A percentile compares a stretch with the other conserved stretches of the same genome.
These are phyloP conservation scores for Marasmius sp. DNA, from an alignment of 1,284 basidiomycete species.

Conservation along the genomic window DNA sequence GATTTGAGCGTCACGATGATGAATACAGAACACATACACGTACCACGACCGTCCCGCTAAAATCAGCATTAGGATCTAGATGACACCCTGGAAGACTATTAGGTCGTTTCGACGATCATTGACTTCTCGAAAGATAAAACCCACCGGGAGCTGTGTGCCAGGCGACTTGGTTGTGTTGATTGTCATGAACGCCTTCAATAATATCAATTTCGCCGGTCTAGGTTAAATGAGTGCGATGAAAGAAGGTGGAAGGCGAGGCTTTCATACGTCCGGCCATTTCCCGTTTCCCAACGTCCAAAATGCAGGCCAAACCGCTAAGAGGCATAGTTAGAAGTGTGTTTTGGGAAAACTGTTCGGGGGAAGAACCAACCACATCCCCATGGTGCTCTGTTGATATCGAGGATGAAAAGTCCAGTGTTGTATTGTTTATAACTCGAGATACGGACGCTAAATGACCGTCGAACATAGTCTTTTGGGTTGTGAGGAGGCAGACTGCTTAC, in stretches of 20 bases:
- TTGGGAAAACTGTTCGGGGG: constrained; percentile 1
- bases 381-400: constrained; percentile 66
- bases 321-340: constrained; percentile 1
- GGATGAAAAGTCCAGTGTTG: constrained; percentile 67
- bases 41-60: constrained; percentile 59
- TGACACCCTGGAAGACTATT: constrained; percentile 38
- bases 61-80: constrained; percentile 44
- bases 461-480: neutral
- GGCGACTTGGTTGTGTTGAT: constrained; percentile 74
- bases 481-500: constrained; percentile 31
- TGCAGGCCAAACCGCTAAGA: constrained; percentile 63
- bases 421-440: constrained; percentile 57
- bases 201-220: constrained; percentile 81
- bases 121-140: neutral
- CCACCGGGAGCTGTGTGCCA: constrained; percentile 65
- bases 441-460: constrained; percentile 50
- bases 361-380: constrained; percentile 65
- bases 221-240: neutral
- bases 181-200: constrained; percentile 76
- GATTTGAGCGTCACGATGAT: neutral
- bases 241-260: neutral
- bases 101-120: neutral
- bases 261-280: constrained; percentile 53
- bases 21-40: constrained; percentile 19
- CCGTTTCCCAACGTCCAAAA: constrained; percentile 60